These are phyloP conservation scores for Phalaenopsis hybrid DNA, from an alignment of 116 monocot genomes.

Conservation along the genomic window DNA sequence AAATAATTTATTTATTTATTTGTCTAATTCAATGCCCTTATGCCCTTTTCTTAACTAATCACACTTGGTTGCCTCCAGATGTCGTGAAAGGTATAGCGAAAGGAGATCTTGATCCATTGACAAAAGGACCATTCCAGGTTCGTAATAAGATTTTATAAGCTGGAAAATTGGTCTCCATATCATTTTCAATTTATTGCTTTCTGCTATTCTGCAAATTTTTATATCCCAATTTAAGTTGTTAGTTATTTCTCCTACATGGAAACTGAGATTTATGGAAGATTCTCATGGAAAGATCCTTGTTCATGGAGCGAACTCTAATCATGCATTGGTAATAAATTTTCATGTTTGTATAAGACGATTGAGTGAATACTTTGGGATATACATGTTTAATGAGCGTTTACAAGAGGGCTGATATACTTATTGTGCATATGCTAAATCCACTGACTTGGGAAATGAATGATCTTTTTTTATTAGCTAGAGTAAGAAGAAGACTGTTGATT, in stretches of 20 bases:
- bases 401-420: neutral
- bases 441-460: neutral
- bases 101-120: constrained; percentile 86
- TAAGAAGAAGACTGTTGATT: neutral
- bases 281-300: neutral
- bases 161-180: neutral
- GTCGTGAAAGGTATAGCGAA: constrained; percentile 39
- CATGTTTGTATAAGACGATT: neutral
- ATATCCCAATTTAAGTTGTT: neutral
- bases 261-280: neutral
- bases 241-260: neutral
- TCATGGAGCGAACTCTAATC: neutral
- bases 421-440: neutral
- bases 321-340: neutral
- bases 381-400: neutral
- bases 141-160: neutral
- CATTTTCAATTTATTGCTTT: neutral
- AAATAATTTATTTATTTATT: neutral
- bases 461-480: neutral
- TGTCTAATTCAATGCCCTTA: neutral
- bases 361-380: neutral
- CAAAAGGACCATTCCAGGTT: constrained; percentile 90
- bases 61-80: neutral
- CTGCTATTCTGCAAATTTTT: neutral
- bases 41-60: constrained; percentile 40